Percentiles rank a stretch among this genome's conserved stretches.
phyloP scores from a whole-genome alignment of 2,329 filamentous ascomycete species.

The Penicillium sp. region DNA sequence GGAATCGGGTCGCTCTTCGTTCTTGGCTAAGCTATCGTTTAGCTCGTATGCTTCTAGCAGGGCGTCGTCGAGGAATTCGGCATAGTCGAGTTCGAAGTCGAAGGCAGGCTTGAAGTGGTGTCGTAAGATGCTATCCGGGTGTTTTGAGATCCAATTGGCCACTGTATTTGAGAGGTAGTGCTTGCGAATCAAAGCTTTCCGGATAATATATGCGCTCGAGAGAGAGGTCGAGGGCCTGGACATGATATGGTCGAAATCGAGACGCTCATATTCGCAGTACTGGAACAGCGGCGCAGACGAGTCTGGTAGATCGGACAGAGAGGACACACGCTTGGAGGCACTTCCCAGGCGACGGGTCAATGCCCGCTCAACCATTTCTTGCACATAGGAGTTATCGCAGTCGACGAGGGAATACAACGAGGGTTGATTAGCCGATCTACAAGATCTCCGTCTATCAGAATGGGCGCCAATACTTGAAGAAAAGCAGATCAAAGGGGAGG shows the following conservation, averaged over 20 bases:
- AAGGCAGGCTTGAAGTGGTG: conserved; percentile 73
- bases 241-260: conserved; percentile 77
- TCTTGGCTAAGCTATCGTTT: conserved; percentile 70
- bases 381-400: conserved; percentile 86
- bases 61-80: conserved; percentile 93
- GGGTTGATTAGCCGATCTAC: conserved; percentile 38
- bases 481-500: conserved; percentile 14
- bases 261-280: conserved; percentile 79
- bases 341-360: conserved; percentile 61
- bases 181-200: conserved; percentile 94
- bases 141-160: conserved; percentile 79
- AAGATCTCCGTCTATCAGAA: conserved; percentile 36
- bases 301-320: conserved; percentile 49
- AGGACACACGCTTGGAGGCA: conserved; percentile 55
- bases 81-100: conserved; percentile 92
- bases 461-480: conserved; percentile 9
- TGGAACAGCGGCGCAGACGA: conserved; percentile 61
- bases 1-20: conserved; percentile 62
- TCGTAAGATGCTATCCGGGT: conserved; percentile 67
- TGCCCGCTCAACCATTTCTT: conserved; percentile 77
- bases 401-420: conserved; percentile 70
- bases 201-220: conserved; percentile 88
- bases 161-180: conserved; percentile 87
- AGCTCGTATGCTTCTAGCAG: conserved; percentile 87
- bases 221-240: conserved; percentile 61